Evolutionary conservation across 768 basidiomycete species (phyloP).

Genomic region (Kockovaella imperatae): DNA sequence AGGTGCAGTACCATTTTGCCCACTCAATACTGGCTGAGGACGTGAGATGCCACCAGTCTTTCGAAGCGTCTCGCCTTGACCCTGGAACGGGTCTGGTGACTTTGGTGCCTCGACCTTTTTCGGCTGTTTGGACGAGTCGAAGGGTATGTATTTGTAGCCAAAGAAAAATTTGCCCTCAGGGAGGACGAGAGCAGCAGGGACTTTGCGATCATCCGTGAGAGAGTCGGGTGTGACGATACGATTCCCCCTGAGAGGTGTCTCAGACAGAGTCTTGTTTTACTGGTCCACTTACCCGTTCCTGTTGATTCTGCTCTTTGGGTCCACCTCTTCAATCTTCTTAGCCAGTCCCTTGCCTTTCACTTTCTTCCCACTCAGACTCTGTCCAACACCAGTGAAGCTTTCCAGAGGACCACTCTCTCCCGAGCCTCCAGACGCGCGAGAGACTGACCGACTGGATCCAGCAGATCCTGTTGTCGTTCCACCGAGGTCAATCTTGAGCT

Average conservation of each 20-base stretch:
- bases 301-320: constrained; percentile 76
- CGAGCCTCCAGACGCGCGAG: constrained; percentile 11
- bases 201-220: constrained; percentile 60
- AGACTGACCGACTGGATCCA: constrained; percentile 72
- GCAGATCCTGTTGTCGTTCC: constrained; percentile 63
- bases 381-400: constrained; percentile 91
- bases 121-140: constrained; percentile 38
- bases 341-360: constrained; percentile 91
- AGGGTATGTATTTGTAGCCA: constrained; percentile 71
- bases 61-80: constrained; percentile 22
- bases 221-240: constrained; percentile 74
- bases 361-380: constrained; percentile 79
- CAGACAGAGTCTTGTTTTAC: not conserved
- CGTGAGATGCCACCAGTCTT: not conserved
- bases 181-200: constrained; percentile 80
- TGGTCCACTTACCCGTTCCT: constrained; percentile 67
- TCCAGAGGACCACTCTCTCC: constrained; percentile 48
- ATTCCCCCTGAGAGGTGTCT: constrained; percentile 58
- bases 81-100: constrained; percentile 41
- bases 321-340: constrained; percentile 69
- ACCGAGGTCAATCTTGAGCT: constrained; percentile 76
- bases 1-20: constrained; percentile 16
- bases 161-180: constrained; percentile 95
- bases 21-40: too few relatives aligned
- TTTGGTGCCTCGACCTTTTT: constrained; percentile 28